These are phyloP conservation scores for Suillus hirtellus DNA, from an alignment of 768 basidiomycete species.

Conservation along the genomic window DNA sequence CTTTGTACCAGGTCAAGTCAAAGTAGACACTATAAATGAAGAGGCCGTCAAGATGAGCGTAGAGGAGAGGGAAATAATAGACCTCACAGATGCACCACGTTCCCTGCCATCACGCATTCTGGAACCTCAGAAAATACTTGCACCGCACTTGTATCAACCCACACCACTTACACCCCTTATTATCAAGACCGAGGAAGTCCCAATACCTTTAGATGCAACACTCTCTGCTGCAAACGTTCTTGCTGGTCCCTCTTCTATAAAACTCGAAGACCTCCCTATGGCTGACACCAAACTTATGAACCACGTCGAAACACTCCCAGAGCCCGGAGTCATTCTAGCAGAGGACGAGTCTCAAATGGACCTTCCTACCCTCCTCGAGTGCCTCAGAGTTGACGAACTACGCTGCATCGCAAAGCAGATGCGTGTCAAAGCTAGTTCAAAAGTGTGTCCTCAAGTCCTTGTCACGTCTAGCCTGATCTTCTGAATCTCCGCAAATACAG, in stretches of 20 bases:
- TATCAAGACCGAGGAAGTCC: conserved; percentile 1
- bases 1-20: conserved; percentile 5
- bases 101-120: not conserved
- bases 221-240: conserved; percentile 1
- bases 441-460: conserved; percentile 27
- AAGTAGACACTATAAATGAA: conserved; percentile 10
- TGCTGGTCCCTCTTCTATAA: conserved; percentile 11
- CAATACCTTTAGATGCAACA: not conserved
- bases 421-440: conserved; percentile 37
- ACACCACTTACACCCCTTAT: not conserved
- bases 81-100: not conserved
- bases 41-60: not conserved
- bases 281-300: not conserved
- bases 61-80: not conserved
- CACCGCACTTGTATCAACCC: not conserved
- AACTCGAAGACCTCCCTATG: conserved; percentile 11
- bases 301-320: conserved; percentile 2
- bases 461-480: not conserved
- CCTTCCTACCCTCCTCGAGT: conserved; percentile 42
- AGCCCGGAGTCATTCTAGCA: conserved; percentile 35
- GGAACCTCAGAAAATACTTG: not conserved
- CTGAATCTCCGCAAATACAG: conserved; percentile 18
- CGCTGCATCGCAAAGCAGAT: conserved; percentile 44
- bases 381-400: conserved; percentile 46
- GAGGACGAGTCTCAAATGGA: conserved; percentile 41